Conservation (phyloP, 2,329 filamentous ascomycete species). For the Diaporthe sp. region DNA sequence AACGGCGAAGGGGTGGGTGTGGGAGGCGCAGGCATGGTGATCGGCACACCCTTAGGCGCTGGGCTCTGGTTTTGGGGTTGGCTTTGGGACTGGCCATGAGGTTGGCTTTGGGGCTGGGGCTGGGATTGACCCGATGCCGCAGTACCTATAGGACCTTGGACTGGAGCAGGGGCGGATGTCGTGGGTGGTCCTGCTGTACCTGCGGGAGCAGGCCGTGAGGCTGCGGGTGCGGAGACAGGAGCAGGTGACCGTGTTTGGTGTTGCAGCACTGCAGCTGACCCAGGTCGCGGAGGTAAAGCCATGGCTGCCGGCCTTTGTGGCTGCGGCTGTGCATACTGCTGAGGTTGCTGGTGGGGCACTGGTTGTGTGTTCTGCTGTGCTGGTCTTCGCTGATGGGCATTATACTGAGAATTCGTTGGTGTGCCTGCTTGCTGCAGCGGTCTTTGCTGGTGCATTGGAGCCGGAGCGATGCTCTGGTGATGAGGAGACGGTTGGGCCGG, state of each 20-base stretch:
- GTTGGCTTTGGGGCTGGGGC: background rate
- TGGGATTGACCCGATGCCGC: conserved; percentile 3
- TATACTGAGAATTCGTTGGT: conserved; percentile 34
- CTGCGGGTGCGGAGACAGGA: background rate
- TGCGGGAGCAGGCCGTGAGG: conserved; percentile 27
- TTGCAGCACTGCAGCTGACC: conserved; percentile 11
- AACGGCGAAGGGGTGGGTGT: conserved; percentile 10
- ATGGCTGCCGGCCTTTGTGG: conserved; percentile 34
- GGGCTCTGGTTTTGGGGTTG: conserved; percentile 1
- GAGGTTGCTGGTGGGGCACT: conserved; percentile 12
- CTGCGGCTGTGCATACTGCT: conserved; percentile 30
- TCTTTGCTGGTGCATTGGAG: conserved; percentile 37
- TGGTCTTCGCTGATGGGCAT: conserved; percentile 34
- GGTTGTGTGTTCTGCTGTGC: conserved; percentile 31
- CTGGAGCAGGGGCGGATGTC: conserved; percentile 9
- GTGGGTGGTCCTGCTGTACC: conserved; percentile 17
- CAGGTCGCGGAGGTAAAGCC: conserved; percentile 22
- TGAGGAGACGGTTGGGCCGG: conserved; percentile 32
- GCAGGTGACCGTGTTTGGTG: conserved; percentile 35
- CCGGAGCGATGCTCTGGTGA: conserved; percentile 40
- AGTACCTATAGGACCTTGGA: background rate
- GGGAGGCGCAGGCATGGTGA: conserved; percentile 30
- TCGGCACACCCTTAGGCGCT: conserved; percentile 15
- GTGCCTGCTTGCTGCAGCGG: conserved; percentile 36
- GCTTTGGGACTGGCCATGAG: background rate